Base-by-base conservation (phyloP, 139 green algal genomes). In the Picochlorum sp. region DNA sequence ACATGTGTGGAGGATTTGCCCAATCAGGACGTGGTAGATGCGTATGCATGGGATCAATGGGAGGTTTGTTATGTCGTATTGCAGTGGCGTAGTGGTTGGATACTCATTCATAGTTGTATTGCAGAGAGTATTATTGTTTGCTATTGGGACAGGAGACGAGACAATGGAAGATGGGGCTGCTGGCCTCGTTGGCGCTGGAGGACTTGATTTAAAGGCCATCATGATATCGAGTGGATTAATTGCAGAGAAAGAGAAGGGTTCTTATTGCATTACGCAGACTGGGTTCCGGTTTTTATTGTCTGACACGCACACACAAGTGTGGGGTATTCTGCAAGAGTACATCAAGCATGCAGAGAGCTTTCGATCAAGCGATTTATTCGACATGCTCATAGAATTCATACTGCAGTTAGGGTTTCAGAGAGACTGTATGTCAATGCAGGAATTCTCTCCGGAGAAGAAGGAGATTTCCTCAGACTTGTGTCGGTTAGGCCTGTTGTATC, bases 241-340 rank as follows among this genome's bases (percentile, higher is more conserved):
- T 41, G 60, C 44, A 57, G 47, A 55, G 18, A 55, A 55, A 18
- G 20, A 18, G 7, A 65, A 23, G 15, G 58, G 21, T 26, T 20
- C 6, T 3, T 20, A 20, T 20, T 26, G n/a, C 11, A 55, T 91
- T 24, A 92, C 76, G 13, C 60, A 84, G 30, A 4, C 30, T 3
- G 88, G 89, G 21, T 92, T 90, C 56, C 77, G 85, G 51, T 95
- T 92, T 68, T 78, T 96, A 65, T 76, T 96, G 34, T 51, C 76
- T 50, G 74, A 85, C 63, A 77, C 75, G 13, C 81, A 89, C 69
- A 64, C 66, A 31, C 89, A 96, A 75, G 67, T 95, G 60, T 96
- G 89, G 89, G 21, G 56, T 38, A 75, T 94, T 60, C 73, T 96
- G 65, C 55, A 68, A 21, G 73, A 90, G 57, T 95, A 94, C 81